A percentile compares a stretch with the other conserved stretches of the same genome.
Conservation (phyloP, 352 stramenopile species). For the Globisporangium viniferum region DNA sequence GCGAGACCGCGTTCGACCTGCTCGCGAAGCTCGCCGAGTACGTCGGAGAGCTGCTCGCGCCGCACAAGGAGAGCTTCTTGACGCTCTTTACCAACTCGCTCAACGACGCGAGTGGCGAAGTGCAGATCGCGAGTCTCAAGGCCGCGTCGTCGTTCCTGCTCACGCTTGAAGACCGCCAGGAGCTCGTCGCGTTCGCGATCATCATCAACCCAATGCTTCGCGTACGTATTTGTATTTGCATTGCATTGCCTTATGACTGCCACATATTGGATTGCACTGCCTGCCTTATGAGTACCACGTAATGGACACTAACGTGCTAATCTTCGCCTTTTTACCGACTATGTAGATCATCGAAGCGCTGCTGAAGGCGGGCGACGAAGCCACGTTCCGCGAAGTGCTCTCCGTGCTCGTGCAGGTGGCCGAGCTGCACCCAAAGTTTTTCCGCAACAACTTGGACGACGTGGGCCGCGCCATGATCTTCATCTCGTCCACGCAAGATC, state of each 20-base stretch:
- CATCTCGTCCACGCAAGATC: slow-evolving; percentile 53
- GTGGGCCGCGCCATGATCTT: slow-evolving; percentile 80
- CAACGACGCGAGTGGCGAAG: slow-evolving; percentile 56
- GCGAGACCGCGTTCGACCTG: slow-evolving; percentile 76
- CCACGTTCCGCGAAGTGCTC: slow-evolving; percentile 68
- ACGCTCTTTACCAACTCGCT: slow-evolving; percentile 73
- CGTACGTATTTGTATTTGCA: slow-evolving; percentile 18
- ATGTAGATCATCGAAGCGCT: slow-evolving; percentile 66
- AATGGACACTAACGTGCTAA: slow-evolving; percentile 4
- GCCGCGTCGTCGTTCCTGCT: slow-evolving; percentile 69
- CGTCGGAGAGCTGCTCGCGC: slow-evolving; percentile 53
- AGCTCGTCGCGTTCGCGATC: slow-evolving; percentile 64
- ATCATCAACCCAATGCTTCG: slow-evolving; percentile 73
- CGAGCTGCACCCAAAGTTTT: slow-evolving; percentile 81
- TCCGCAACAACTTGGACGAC: slow-evolving; percentile 65
- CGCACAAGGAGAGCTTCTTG: slow-evolving; percentile 80
- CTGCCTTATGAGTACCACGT: not conserved
- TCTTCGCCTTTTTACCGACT: not conserved
- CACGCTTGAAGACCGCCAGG: slow-evolving; percentile 66
- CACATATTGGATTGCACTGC: not conserved
- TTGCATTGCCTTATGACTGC: not conserved
- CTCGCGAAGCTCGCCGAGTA: slow-evolving; percentile 76
- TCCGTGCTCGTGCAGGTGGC: slow-evolving; percentile 70
- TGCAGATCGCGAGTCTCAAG: slow-evolving; percentile 74
- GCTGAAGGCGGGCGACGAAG: slow-evolving; percentile 55